Evolutionary conservation across 1,139 yeast genomes (phyloP).

Genomic region (Hyphopichia burtonii): DNA sequence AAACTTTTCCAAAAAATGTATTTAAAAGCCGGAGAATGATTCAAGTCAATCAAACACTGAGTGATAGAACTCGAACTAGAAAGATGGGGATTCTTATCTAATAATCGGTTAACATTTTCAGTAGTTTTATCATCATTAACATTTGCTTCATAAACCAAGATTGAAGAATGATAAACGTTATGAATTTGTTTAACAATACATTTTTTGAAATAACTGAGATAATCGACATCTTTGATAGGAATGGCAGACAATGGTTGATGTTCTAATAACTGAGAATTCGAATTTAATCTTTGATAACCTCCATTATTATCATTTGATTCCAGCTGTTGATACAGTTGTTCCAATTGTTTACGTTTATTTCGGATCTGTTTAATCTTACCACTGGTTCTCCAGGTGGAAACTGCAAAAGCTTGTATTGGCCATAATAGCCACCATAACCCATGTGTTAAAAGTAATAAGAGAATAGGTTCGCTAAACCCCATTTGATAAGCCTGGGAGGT

Average conservation of each 20-base stretch:
- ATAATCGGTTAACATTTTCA: slow-evolving; percentile 33
- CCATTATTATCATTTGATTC: slow-evolving; percentile 3
- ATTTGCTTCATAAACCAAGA: slow-evolving; percentile 44
- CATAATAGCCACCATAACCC: slow-evolving; percentile 76
- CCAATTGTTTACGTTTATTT: slow-evolving; percentile 6
- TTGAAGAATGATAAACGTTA: slow-evolving; percentile 51
- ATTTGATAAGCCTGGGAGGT: slow-evolving; percentile 68
- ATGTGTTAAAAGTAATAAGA: slow-evolving; percentile 69
- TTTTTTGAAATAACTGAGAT: slow-evolving; percentile 36
- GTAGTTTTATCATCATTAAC: slow-evolving; percentile 36
- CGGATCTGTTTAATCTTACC: slow-evolving; percentile 18
- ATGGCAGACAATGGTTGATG: slow-evolving; percentile 13
- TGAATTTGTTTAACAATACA: slow-evolving; percentile 49
- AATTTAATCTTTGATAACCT: slow-evolving; percentile 29
- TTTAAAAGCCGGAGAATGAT: slow-evolving; percentile 44
- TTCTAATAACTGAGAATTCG: slow-evolving; percentile 29
- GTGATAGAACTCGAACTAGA: slow-evolving; percentile 38
- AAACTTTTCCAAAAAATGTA: slow-evolving; percentile 47
- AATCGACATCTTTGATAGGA: slow-evolving; percentile 16
- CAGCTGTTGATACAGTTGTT: slow-evolving; percentile 1
- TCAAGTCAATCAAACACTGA: slow-evolving; percentile 35
- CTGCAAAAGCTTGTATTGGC: slow-evolving; percentile 63
- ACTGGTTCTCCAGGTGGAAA: slow-evolving; percentile 46
- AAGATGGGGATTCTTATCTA: slow-evolving; percentile 43
- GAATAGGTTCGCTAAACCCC: slow-evolving; percentile 67